These are phyloP conservation scores for Phytophthora podocarpi DNA, from an alignment of 352 stramenopile species.

Conservation along the genomic window DNA sequence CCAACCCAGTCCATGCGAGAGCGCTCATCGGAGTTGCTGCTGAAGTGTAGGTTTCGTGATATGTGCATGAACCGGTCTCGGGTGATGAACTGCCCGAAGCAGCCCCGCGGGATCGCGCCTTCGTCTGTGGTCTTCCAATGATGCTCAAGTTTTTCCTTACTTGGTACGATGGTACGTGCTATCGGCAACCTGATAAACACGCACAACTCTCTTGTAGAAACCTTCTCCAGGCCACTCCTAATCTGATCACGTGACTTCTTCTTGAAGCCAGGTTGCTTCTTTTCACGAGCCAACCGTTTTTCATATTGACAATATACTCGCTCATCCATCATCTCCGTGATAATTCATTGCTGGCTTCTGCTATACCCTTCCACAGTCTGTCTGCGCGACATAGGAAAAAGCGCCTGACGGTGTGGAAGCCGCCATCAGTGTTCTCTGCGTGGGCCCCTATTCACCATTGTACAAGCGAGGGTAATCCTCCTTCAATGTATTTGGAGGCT, in stretches of 20 bases:
- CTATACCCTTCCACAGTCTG: slow-evolving; percentile 7
- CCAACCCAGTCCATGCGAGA: background rate
- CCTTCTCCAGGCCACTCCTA: background rate
- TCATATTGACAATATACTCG: background rate
- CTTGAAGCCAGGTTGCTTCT: background rate
- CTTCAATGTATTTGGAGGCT: background rate
- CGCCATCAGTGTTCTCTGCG: background rate
- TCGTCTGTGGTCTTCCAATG: slow-evolving; percentile 7
- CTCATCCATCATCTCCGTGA: slow-evolving; percentile 4
- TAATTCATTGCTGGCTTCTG: background rate
- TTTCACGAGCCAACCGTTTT: slow-evolving; percentile 9
- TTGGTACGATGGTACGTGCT: slow-evolving; percentile 2
- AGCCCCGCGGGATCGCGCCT: slow-evolving; percentile 11
- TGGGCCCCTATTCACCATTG: slow-evolving; percentile 1
- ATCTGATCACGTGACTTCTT: background rate
- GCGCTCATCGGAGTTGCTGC: background rate
- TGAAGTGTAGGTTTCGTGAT: slow-evolving; percentile 17
- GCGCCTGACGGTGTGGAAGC: background rate
- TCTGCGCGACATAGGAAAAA: slow-evolving; percentile 3
- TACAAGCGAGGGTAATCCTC: slow-evolving; percentile 3
- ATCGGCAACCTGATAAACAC: slow-evolving; percentile 1
- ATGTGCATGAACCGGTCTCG: slow-evolving; percentile 18
- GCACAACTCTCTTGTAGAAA: slow-evolving; percentile 6
- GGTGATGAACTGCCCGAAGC: slow-evolving; percentile 15
- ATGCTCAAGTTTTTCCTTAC: slow-evolving; percentile 12